Percentiles rank a stretch among this genome's conserved stretches.
These are phyloP conservation scores for Jaltomata sinuosa DNA, from an alignment of 257 asterid genomes.

Conservation along the genomic window DNA sequence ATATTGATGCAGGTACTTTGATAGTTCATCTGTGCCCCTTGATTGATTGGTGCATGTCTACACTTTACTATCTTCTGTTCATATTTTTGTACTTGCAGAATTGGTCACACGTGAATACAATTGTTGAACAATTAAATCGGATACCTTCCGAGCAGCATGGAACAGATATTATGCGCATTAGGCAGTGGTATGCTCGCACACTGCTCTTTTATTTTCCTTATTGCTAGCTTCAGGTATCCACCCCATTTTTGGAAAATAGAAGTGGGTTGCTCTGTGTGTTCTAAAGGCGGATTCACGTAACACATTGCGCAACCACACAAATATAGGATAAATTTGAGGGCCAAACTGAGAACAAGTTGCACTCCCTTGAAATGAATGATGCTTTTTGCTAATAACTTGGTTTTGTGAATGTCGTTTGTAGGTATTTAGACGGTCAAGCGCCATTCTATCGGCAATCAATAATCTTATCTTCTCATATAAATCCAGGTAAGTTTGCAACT, in stretches of 20 bases:
- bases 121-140: slow-evolving; percentile 61
- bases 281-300: background rate
- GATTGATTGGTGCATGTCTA: slow-evolving; percentile 1
- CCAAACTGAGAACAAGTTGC: background rate
- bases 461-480: slow-evolving; percentile 68
- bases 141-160: slow-evolving; percentile 83
- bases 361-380: background rate
- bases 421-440: slow-evolving; percentile 90
- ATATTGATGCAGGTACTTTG: slow-evolving; percentile 79
- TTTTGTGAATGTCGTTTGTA: slow-evolving; percentile 11
- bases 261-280: background rate
- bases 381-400: slow-evolving; percentile 4
- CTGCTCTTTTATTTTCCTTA: slow-evolving; percentile 1
- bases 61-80: slow-evolving; percentile 2
- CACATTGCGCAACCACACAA: background rate
- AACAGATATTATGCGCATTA: slow-evolving; percentile 88
- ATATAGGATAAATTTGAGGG: background rate
- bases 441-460: slow-evolving; percentile 83
- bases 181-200: slow-evolving; percentile 63
- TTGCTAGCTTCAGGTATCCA: background rate
- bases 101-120: slow-evolving; percentile 84
- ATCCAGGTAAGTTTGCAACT: slow-evolving; percentile 51
- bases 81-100: slow-evolving; percentile 40
- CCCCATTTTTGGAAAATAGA: background rate
- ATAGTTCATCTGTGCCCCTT: background rate